Evolutionary conservation across 345 rosid species (phyloP).

Genomic region (Citrus inodora): DNA sequence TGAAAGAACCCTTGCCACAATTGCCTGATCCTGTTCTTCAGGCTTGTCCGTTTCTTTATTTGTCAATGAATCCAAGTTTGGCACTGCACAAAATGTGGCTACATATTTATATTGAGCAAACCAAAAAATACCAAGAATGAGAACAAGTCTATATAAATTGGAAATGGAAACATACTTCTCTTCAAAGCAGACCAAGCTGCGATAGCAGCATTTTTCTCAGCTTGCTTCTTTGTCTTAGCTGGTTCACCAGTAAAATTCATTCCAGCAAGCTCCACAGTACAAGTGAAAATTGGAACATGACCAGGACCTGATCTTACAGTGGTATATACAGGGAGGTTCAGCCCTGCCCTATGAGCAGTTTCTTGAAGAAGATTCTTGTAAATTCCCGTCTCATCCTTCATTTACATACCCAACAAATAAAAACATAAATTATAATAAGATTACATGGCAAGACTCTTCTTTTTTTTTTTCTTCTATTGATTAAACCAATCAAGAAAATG

Average conservation of each 20-base stretch:
- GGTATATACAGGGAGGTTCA: conserved; percentile 61
- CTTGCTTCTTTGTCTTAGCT: conserved; percentile 78
- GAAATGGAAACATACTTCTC: conserved; percentile 28
- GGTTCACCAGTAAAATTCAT: conserved; percentile 60
- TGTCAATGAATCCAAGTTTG: conserved; percentile 34
- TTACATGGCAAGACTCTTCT: background rate
- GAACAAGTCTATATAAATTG: background rate
- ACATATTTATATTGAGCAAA: background rate
- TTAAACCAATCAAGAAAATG: background rate
- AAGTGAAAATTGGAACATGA: conserved; percentile 59
- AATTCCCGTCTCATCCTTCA: conserved; percentile 76
- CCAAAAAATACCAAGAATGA: background rate
- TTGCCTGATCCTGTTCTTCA: conserved; percentile 54
- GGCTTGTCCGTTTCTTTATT: conserved; percentile 29
- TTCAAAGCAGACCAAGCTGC: conserved; percentile 77
- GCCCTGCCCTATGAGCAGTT: conserved; percentile 73
- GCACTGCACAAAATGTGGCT: conserved; percentile 33
- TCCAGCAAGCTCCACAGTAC: conserved; percentile 66
- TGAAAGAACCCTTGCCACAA: conserved; percentile 55
- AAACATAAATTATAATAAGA: background rate
- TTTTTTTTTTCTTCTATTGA: background rate
- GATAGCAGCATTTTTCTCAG: conserved; percentile 77
- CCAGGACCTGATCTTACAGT: conserved; percentile 75
- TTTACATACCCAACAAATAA: background rate
- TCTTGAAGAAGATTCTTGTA: conserved; percentile 80